Conservation (phyloP, 2,329 filamentous ascomycete species). For the Aspergillus puulaauensis region DNA sequence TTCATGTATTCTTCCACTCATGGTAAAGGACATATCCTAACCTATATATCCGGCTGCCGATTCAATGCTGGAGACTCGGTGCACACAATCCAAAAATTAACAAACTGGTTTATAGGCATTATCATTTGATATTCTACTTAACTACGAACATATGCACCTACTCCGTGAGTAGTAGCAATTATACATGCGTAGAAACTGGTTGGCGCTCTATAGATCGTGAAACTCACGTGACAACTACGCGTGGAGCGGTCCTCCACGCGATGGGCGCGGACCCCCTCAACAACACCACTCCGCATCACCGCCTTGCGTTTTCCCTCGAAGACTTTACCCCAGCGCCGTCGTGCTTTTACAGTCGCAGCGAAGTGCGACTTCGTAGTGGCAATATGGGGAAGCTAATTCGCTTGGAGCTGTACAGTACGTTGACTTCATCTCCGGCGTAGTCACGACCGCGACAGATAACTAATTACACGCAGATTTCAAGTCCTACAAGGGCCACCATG, state of each 20-base stretch:
- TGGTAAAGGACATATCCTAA: no score
- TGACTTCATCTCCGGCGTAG: background rate
- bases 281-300: slow-evolving; percentile 17
- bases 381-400: slow-evolving; percentile 95
- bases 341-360: slow-evolving; percentile 21
- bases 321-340: background rate
- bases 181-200: background rate
- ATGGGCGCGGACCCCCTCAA: slow-evolving; percentile 22
- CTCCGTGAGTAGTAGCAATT: no score
- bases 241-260: slow-evolving; percentile 5
- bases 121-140: no score
- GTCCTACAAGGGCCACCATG: slow-evolving; percentile 97
- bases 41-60: no score
- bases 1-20: no score
- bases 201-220: background rate
- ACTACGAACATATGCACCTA: no score
- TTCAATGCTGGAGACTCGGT: no score
- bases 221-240: slow-evolving; percentile 8
- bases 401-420: slow-evolving; percentile 87
- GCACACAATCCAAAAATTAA: background rate
- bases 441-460: slow-evolving; percentile 16
- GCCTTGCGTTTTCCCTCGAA: slow-evolving; percentile 4
- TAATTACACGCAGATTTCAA: slow-evolving; percentile 75
- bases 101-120: background rate
- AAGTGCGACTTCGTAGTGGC: slow-evolving; percentile 32